Conservation (phyloP, 2,329 filamentous ascomycete genomes). For the Allantophomopsis lycopodina region DNA sequence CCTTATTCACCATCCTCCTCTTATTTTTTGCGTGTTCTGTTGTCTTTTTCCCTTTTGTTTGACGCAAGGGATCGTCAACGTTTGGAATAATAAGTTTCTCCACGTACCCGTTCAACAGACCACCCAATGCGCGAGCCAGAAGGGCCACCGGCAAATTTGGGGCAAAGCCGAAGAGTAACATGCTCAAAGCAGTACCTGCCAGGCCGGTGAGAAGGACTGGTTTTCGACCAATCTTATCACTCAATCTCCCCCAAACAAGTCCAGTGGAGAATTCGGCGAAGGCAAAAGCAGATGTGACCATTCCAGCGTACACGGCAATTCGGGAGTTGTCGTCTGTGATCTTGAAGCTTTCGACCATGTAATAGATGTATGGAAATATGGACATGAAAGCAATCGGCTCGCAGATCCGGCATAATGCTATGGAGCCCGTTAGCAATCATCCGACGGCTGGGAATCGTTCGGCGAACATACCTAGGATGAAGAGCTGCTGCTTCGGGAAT, state of each 20-base stretch:
- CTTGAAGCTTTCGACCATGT: constrained; percentile 88
- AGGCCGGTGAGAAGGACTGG: constrained; percentile 85
- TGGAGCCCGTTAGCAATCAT: background rate
- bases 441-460: too few species aligned
- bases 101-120: constrained; percentile 77
- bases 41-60: too few species aligned
- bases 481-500: constrained; percentile 26
- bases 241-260: constrained; percentile 84
- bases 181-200: constrained; percentile 81
- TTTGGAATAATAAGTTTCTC: too few species aligned
- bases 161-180: constrained; percentile 84
- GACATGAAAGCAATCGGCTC: constrained; percentile 99
- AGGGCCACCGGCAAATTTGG: constrained; percentile 71
- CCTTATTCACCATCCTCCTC: background rate
- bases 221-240: constrained; percentile 84
- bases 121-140: constrained; percentile 76
- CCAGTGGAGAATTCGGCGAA: constrained; percentile 91
- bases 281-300: constrained; percentile 93
- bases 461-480: constrained; percentile 29
- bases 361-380: constrained; percentile 96
- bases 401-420: constrained; percentile 88
- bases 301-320: constrained; percentile 85
- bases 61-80: too few species aligned
- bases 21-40: constrained; percentile 4
- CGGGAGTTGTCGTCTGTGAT: constrained; percentile 65